These are phyloP conservation scores for Pestalotiopsis sp. DNA, from an alignment of 2,329 filamentous ascomycete species.

Conservation along the genomic window DNA sequence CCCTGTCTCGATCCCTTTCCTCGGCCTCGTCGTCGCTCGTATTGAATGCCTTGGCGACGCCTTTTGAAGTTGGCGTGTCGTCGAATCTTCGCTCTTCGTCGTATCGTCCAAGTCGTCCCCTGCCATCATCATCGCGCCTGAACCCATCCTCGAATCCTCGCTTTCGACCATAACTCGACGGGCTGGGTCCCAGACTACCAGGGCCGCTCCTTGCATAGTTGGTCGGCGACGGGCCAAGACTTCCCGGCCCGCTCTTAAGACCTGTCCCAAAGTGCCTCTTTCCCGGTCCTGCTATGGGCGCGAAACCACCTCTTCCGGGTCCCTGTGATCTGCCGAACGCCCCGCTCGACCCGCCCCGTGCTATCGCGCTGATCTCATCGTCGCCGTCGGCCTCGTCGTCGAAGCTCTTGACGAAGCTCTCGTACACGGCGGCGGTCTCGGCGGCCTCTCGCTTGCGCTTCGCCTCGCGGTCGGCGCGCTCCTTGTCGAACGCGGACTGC, in stretches of 20 bases:
- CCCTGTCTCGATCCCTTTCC: slow-evolving; percentile 43
- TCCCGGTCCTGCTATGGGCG: slow-evolving; percentile 34
- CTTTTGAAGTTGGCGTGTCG: slow-evolving; percentile 45
- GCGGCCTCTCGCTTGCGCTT: slow-evolving; percentile 83
- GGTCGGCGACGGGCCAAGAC: slow-evolving; percentile 55
- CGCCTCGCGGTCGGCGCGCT: slow-evolving; percentile 86
- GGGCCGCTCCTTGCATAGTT: slow-evolving; percentile 61
- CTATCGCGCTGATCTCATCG: slow-evolving; percentile 15
- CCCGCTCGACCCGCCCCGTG: slow-evolving; percentile 27
- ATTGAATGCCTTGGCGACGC: slow-evolving; percentile 72
- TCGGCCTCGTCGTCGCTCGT: slow-evolving; percentile 64
- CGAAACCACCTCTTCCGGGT: slow-evolving; percentile 26
- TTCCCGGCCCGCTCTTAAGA: slow-evolving; percentile 64
- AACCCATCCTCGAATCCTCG: slow-evolving; percentile 51
- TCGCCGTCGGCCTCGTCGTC: slow-evolving; percentile 59
- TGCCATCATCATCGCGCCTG: slow-evolving; percentile 35
- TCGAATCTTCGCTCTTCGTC: slow-evolving; percentile 25
- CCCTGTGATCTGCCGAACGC: slow-evolving; percentile 26
- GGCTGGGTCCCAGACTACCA: slow-evolving; percentile 60
- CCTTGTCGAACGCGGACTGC: slow-evolving; percentile 85
- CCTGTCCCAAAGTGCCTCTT: slow-evolving; percentile 68
- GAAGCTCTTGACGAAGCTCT: slow-evolving; percentile 84
- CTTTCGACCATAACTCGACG: slow-evolving; percentile 54
- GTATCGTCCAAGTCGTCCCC: slow-evolving; percentile 40
- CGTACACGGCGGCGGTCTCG: slow-evolving; percentile 84